Conservation (phyloP, 768 basidiomycete genomes). For the Auriscalpium vulgare region DNA sequence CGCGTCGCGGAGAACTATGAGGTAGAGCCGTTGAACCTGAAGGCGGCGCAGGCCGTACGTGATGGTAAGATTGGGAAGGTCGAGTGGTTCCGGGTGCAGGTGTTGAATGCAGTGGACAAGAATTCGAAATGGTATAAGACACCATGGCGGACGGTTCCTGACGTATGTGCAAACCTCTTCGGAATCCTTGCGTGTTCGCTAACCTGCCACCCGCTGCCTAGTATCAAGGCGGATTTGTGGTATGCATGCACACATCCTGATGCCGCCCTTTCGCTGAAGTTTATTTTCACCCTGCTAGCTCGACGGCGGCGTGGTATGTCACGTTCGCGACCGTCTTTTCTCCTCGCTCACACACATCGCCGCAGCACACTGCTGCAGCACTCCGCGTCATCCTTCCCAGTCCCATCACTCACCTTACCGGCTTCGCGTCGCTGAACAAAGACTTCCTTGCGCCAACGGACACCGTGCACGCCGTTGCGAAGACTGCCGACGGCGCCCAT, state of each 20-base stretch:
- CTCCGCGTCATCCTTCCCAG: slow-evolving; percentile 52
- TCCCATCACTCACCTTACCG: slow-evolving; percentile 47
- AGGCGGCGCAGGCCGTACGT: slow-evolving; percentile 40
- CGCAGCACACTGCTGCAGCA: slow-evolving; percentile 58
- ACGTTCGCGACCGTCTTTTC: not conserved
- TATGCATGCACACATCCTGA: slow-evolving; percentile 20
- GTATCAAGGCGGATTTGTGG: slow-evolving; percentile 80
- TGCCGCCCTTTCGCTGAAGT: not conserved
- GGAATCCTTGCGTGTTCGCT: not conserved
- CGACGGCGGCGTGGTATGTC: slow-evolving; percentile 69
- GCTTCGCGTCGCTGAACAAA: slow-evolving; percentile 60
- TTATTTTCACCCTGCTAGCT: slow-evolving; percentile 35
- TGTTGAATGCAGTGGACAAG: slow-evolving; percentile 46
- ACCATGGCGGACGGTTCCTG: slow-evolving; percentile 76
- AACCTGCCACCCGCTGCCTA: slow-evolving; percentile 18
- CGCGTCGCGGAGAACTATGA: slow-evolving; percentile 76
- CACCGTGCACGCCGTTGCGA: slow-evolving; percentile 56
- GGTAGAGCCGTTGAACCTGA: slow-evolving; percentile 50
- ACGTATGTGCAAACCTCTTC: slow-evolving; percentile 37
- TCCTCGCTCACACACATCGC: not conserved
- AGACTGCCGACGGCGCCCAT: slow-evolving; percentile 39
- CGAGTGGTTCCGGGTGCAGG: slow-evolving; percentile 52
- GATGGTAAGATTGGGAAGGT: slow-evolving; percentile 67
- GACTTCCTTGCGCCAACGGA: slow-evolving; percentile 72
- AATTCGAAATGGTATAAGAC: slow-evolving; percentile 74